Evolutionary conservation across 164 flowering plant genomes (phyloP).

Genomic region (Vitis cinerea): DNA sequence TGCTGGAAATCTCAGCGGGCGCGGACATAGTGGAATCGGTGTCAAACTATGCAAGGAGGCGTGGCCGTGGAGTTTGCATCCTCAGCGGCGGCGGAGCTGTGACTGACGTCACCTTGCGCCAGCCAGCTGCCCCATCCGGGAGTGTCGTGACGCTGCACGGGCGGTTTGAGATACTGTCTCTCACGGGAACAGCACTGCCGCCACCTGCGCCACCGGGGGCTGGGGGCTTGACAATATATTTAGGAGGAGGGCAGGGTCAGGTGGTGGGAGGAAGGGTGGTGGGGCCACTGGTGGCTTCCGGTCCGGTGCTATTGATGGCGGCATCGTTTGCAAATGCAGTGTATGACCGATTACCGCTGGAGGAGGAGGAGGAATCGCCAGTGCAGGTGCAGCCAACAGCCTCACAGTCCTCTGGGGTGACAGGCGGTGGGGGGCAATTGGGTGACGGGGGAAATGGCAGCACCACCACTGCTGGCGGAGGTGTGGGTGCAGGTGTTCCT

Average conservation of each 20-base stretch:
- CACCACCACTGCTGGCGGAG: neutral
- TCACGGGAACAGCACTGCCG: slow-evolving; percentile 22
- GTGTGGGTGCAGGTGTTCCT: slow-evolving; percentile 7
- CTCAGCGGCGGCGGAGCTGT: slow-evolving; percentile 32
- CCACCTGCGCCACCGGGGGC: slow-evolving; percentile 26
- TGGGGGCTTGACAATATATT: slow-evolving; percentile 19
- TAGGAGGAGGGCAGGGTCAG: slow-evolving; percentile 27
- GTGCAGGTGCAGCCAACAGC: neutral
- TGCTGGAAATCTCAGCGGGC: slow-evolving; percentile 24
- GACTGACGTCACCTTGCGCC: slow-evolving; percentile 25
- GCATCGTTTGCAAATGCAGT: slow-evolving; percentile 23
- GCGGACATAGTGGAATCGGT: slow-evolving; percentile 25
- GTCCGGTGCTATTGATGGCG: slow-evolving; percentile 23
- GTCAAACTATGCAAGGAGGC: slow-evolving; percentile 19
- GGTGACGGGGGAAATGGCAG: slow-evolving; percentile 4
- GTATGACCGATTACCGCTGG: slow-evolving; percentile 23
- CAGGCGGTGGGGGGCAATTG: slow-evolving; percentile 10
- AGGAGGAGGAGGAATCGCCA: slow-evolving; percentile 7
- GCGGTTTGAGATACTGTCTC: slow-evolving; percentile 21
- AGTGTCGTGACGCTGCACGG: slow-evolving; percentile 22
- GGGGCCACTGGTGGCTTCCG: slow-evolving; percentile 20
- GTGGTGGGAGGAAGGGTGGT: slow-evolving; percentile 27
- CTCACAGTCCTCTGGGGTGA: neutral
- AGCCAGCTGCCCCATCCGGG: slow-evolving; percentile 26
- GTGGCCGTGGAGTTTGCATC: slow-evolving; percentile 30